Evolutionary conservation across 139 green algal species (phyloP).

Genomic region (Zygnema cylindricum): DNA sequence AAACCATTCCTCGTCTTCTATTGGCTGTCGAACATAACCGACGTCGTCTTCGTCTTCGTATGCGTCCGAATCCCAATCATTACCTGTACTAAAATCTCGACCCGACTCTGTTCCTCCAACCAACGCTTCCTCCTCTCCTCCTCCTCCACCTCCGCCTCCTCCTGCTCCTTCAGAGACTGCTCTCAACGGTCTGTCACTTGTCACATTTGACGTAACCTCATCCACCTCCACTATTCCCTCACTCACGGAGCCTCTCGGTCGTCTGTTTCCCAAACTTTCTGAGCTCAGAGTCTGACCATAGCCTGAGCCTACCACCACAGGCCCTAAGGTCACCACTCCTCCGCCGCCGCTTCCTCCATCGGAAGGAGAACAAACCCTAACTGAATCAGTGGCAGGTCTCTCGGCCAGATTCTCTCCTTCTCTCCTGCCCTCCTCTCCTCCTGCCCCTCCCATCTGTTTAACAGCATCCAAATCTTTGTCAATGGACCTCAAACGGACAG

Average conservation of each 20-base stretch:
- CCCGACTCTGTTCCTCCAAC: background rate
- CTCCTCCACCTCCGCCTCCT: no score
- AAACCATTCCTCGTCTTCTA: conserved; percentile 54
- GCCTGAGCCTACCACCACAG: background rate
- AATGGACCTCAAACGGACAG: background rate
- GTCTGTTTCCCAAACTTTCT: background rate
- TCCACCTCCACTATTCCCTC: conserved; percentile 1
- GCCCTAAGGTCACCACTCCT: conserved; percentile 9
- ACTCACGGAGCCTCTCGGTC: background rate
- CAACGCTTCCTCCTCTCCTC: background rate
- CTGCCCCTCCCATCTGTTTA: no score
- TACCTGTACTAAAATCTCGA: background rate
- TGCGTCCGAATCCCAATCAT: conserved; percentile 17
- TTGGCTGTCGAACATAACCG: conserved; percentile 39
- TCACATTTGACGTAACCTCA: background rate
- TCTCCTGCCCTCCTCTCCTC: no score
- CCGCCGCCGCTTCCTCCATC: background rate
- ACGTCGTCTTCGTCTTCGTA: conserved; percentile 60
- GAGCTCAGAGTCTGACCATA: background rate
- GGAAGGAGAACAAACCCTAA: background rate
- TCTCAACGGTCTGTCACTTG: background rate
- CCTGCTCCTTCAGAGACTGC: no score
- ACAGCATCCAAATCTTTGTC: background rate
- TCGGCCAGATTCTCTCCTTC: conserved; percentile 1
- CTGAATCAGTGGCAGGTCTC: background rate